Percentiles rank a stretch among this genome's conserved stretches.
These are phyloP conservation scores for Albatrellus ellisii DNA, from an alignment of 768 basidiomycete genomes.

Conservation along the genomic window DNA sequence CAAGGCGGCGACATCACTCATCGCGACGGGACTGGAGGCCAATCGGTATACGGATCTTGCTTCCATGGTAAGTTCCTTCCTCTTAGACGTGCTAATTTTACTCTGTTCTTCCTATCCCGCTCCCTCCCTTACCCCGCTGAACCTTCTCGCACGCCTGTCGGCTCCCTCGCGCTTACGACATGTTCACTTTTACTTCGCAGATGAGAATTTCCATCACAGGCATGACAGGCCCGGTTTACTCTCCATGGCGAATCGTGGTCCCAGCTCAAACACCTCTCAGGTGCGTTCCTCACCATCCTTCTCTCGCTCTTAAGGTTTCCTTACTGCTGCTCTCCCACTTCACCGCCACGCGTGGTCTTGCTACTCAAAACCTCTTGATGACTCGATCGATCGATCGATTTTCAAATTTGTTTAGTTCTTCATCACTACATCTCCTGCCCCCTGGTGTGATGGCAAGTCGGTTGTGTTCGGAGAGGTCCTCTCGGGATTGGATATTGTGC, in stretches of 20 bases:
- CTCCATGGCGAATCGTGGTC: constrained; percentile 84
- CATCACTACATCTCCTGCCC: constrained; percentile 59
- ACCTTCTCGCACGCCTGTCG: not conserved
- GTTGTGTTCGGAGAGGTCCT: constrained; percentile 64
- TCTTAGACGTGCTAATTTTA: not conserved
- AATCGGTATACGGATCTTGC: constrained; percentile 74
- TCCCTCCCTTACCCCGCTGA: not conserved
- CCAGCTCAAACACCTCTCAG: constrained; percentile 72
- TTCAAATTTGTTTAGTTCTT: constrained; percentile 41
- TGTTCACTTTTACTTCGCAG: constrained; percentile 25
- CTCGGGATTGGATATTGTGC: constrained; percentile 52
- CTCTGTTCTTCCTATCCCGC: not conserved
- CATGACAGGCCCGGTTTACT: constrained; percentile 56
- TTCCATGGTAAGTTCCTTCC: constrained; percentile 43
- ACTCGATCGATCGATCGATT: not conserved
- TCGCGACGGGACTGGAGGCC: constrained; percentile 64
- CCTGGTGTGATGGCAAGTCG: constrained; percentile 57
- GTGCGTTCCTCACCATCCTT: constrained; percentile 18
- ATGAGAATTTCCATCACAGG: constrained; percentile 57
- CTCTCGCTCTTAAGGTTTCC: not conserved
- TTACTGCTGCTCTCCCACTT: not conserved
- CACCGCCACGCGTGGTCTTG: not conserved
- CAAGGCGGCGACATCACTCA: constrained; percentile 84
- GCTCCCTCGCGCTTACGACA: not conserved
- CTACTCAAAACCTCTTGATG: not conserved